A percentile compares a stretch with the other conserved stretches of the same genome.
phyloP scores from a whole-genome alignment of 2,329 filamentous ascomycete genomes.

The Leptographium procerum region DNA sequence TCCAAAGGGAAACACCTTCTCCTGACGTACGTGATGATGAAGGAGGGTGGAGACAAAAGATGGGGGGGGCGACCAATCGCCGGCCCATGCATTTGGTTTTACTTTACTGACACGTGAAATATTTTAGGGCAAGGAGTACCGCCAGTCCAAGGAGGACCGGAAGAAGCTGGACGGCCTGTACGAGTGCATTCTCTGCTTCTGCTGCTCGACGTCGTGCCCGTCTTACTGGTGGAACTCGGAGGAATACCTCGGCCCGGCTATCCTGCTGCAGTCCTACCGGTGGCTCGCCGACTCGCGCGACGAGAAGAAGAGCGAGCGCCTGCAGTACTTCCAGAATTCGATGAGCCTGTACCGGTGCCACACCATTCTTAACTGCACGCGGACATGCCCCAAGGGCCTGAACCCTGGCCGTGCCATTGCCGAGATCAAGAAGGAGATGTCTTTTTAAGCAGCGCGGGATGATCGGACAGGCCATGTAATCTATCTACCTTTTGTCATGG shows the following conservation, averaged over 20 bases:
- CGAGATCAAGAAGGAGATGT: constrained; percentile 97
- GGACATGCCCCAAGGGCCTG: constrained; percentile 95
- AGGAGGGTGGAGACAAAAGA: too few species aligned
- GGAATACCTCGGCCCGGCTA: constrained; percentile 94
- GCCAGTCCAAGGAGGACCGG: constrained; percentile 82
- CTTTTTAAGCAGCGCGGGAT: constrained; percentile 30
- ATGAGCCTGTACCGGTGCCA: constrained; percentile 99
- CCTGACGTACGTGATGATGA: constrained; percentile 55
- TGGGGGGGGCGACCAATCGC: neutral
- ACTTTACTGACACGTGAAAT: neutral
- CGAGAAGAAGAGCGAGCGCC: constrained; percentile 77
- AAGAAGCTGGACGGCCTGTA: constrained; percentile 96
- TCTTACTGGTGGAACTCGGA: constrained; percentile 99
- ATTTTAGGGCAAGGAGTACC: constrained; percentile 74
- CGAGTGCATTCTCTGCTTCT: constrained; percentile 98
- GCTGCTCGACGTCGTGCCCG: constrained; percentile 98
- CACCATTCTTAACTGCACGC: constrained; percentile 97
- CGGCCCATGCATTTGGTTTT: too few species aligned
- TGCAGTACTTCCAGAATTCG: constrained; percentile 88
- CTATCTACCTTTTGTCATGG: neutral
- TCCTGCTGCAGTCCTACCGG: constrained; percentile 94
- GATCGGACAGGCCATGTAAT: too few species aligned
- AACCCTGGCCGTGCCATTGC: constrained; percentile 94
- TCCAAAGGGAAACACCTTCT: constrained; percentile 78
- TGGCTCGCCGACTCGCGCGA: constrained; percentile 95